A percentile compares a stretch with the other conserved stretches of the same genome.
phyloP scores from a whole-genome alignment of 2,329 filamentous ascomycete genomes.

The Biscogniauxia mediterranea region DNA sequence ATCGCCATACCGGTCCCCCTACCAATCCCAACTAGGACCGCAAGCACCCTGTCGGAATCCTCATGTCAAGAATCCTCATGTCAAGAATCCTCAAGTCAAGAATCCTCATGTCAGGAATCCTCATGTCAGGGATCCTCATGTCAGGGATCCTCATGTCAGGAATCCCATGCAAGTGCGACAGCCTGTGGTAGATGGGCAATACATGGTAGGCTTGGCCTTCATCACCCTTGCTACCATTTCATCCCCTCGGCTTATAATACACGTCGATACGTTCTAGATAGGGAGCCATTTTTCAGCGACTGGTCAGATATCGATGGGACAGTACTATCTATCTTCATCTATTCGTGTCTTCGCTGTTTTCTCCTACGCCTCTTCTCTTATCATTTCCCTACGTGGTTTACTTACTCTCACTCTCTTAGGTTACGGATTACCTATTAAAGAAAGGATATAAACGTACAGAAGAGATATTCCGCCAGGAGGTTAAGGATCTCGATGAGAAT shows the following conservation, averaged over 20 bases:
- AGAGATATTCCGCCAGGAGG: conserved; percentile 88
- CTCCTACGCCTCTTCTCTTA: neutral
- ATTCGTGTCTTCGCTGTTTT: neutral
- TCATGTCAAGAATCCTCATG: too few species aligned
- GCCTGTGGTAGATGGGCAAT: too few species aligned
- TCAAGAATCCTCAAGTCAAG: too few species aligned
- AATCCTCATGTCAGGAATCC: neutral
- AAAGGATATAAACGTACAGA: conserved; percentile 93
- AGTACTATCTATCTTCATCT: neutral
- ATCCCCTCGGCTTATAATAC: too few species aligned
- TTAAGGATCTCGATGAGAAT: conserved; percentile 76
- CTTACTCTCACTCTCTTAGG: conserved; percentile 37
- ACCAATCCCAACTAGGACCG: neutral
- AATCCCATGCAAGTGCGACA: too few species aligned
- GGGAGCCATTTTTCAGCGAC: too few species aligned
- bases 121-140: neutral
- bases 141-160: neutral
- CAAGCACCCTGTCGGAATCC: neutral
- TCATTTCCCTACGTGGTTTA: neutral
- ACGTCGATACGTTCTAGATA: too few species aligned
- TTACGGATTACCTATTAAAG: conserved; percentile 94
- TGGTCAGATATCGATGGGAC: too few species aligned
- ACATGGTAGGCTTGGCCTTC: neutral
- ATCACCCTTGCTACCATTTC: neutral
- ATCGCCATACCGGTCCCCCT: neutral